Evolutionary conservation across 75 land plant species (phyloP).

Genomic region (Larix kaempferi): DNA sequence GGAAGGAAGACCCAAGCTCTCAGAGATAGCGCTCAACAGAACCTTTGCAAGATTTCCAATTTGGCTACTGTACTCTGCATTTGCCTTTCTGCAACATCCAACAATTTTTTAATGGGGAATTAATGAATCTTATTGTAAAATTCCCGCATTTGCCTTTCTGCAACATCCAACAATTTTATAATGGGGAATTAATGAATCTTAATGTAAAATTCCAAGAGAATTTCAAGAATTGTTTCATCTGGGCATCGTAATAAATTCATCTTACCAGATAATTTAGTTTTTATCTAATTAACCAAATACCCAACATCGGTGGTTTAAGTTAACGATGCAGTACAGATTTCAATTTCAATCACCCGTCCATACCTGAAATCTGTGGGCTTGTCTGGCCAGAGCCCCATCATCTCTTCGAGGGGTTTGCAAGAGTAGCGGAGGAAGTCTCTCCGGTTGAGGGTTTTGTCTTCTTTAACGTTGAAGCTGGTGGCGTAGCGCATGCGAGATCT

Average conservation of each 20-base stretch:
- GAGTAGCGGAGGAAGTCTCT: constrained; percentile 55
- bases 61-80: neutral
- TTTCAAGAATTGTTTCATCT: too few species aligned
- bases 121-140: neutral
- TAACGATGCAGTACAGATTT: neutral
- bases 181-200: neutral
- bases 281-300: too few species aligned
- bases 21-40: constrained; percentile 14
- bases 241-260: too few species aligned
- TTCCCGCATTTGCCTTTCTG: neutral
- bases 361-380: constrained; percentile 46
- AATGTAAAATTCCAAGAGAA: too few species aligned
- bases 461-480: constrained; percentile 54
- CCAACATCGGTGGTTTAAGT: neutral
- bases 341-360: neutral
- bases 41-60: constrained; percentile 11
- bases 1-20: constrained; percentile 28
- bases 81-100: neutral
- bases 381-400: constrained; percentile 36
- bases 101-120: neutral
- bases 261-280: too few species aligned
- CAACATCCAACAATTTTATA: neutral
- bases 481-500: constrained; percentile 42
- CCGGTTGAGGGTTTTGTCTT: constrained; percentile 53
- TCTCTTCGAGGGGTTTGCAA: constrained; percentile 20